Evolutionary conservation across 257 asterid species (phyloP).

Genomic region (Nicotiana attenuata): DNA sequence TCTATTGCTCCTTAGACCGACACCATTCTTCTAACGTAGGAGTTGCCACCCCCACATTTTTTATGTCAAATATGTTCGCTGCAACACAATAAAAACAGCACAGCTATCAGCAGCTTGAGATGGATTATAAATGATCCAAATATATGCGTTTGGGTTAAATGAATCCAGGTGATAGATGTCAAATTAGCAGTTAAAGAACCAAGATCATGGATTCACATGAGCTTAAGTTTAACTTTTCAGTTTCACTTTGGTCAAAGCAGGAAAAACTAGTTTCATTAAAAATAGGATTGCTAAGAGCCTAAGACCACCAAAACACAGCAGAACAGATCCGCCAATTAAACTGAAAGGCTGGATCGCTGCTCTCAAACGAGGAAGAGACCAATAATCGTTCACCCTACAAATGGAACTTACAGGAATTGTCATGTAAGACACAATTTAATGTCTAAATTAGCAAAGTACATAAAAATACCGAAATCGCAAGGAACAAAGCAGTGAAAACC

Average conservation of each 20-base stretch:
- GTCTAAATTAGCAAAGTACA: neutral
- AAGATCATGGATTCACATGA: neutral
- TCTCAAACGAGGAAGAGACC: neutral
- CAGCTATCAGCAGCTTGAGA: neutral
- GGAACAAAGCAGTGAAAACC: neutral
- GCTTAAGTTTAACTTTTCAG: neutral
- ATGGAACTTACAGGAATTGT: neutral
- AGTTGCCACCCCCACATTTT: conserved; percentile 57
- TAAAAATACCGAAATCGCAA: neutral
- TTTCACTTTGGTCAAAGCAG: too few relatives aligned
- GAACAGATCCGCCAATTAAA: neutral
- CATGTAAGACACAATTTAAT: neutral
- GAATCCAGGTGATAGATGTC: neutral
- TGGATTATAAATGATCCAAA: neutral
- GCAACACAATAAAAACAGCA: conserved; percentile 15
- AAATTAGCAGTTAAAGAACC: neutral
- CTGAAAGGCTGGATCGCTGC: neutral
- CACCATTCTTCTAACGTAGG: conserved; percentile 73
- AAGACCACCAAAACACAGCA: neutral
- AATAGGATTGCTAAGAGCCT: too few relatives aligned
- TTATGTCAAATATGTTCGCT: conserved; percentile 71
- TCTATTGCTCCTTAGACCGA: neutral
- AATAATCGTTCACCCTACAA: neutral
- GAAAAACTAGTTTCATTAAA: too few relatives aligned
- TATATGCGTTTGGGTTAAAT: too few relatives aligned